phyloP scores from a whole-genome alignment of 176 grass and related monocot genomes.

The Guadua angustifolia region DNA sequence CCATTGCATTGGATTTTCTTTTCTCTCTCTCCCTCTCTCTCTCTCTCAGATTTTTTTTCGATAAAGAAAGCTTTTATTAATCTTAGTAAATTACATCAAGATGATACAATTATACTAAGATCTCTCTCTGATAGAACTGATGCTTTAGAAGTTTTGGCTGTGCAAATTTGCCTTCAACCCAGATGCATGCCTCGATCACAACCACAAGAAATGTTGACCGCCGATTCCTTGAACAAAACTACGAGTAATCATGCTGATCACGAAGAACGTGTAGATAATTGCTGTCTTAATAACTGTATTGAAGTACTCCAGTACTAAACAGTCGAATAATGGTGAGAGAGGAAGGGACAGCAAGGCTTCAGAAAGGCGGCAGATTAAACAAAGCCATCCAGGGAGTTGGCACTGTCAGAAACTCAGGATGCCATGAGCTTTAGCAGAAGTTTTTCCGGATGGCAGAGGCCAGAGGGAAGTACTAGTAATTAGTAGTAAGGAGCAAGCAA shows the following conservation, averaged over 20 bases:
- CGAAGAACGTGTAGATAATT: background rate
- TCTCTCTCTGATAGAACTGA: background rate
- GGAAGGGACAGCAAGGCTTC: background rate
- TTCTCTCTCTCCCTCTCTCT: background rate
- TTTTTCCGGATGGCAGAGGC: slow-evolving; percentile 4
- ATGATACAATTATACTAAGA: too few species aligned
- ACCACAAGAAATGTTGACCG: background rate
- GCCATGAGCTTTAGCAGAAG: slow-evolving; percentile 24
- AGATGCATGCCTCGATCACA: background rate
- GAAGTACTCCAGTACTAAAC: background rate
- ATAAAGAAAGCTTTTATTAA: too few species aligned
- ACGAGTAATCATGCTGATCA: background rate
- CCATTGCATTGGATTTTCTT: background rate
- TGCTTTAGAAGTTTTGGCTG: background rate
- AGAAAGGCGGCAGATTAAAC: slow-evolving; percentile 38
- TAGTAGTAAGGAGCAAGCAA: slow-evolving; percentile 2
- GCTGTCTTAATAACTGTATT: background rate
- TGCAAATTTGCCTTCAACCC: background rate
- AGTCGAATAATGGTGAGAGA: slow-evolving; percentile 42
- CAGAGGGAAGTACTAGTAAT: background rate
- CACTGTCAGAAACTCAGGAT: slow-evolving; percentile 49
- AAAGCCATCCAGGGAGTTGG: slow-evolving; percentile 32
- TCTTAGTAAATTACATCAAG: too few species aligned
- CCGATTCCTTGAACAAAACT: background rate
- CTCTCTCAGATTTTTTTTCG: too few species aligned